Percentiles rank a stretch among this genome's conserved stretches.
Conservation (phyloP, 257 asterid species). For the Sherardia arvensis region DNA sequence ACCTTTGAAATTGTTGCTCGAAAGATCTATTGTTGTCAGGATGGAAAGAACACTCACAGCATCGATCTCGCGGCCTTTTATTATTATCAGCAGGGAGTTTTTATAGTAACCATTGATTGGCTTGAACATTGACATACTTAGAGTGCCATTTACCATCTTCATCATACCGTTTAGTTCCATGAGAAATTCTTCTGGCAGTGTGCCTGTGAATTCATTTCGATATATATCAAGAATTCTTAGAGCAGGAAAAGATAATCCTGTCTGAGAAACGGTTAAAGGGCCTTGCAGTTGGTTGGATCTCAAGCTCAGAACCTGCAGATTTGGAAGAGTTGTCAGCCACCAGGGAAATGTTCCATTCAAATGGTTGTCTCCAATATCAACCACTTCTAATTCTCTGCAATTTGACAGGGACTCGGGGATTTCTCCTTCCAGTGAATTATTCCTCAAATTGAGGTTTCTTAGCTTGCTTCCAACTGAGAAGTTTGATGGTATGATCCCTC, state of each 20-base stretch:
- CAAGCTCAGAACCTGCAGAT: conserved; percentile 22
- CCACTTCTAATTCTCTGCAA: conserved; percentile 20
- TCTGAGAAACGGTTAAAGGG: not conserved
- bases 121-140: not conserved
- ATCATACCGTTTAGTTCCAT: conserved; percentile 17
- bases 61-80: conserved; percentile 1
- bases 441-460: conserved; percentile 13
- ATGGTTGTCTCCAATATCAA: conserved; percentile 21
- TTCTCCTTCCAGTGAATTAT: conserved; percentile 21
- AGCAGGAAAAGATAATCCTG: conserved; percentile 7
- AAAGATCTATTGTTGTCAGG: conserved; percentile 13
- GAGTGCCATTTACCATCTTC: not conserved
- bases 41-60: not conserved
- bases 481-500: conserved; percentile 13
- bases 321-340: conserved; percentile 19
- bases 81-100: not conserved
- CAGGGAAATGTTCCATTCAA: conserved; percentile 25
- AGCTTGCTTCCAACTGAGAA: conserved; percentile 15
- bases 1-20: conserved; percentile 16
- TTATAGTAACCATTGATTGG: not conserved
- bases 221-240: conserved; percentile 18
- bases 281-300: conserved; percentile 18
- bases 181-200: conserved; percentile 3
- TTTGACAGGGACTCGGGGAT: conserved; percentile 17
- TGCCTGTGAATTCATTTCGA: conserved; percentile 12